phyloP scores from a whole-genome alignment of 306 rosid species.

The Quercus cerris region DNA sequence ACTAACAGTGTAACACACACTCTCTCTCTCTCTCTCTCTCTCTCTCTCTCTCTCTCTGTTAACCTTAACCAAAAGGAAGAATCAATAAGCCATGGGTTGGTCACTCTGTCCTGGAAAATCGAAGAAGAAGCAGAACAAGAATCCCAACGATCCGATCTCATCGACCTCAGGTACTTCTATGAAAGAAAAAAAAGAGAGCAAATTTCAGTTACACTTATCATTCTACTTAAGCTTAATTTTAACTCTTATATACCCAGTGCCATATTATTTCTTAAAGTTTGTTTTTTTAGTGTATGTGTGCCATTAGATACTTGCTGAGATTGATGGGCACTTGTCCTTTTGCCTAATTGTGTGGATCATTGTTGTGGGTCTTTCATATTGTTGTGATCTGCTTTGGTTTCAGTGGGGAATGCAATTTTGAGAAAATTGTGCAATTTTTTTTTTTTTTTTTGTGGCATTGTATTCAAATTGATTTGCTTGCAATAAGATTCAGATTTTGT shows the following conservation, averaged over 20 bases:
- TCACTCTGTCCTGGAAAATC: constrained; percentile 41
- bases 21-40: constrained; percentile 11
- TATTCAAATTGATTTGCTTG: background rate
- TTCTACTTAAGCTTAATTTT: background rate
- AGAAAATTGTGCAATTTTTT: background rate
- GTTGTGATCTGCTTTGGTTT: constrained; percentile 10
- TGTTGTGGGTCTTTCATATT: constrained; percentile 11
- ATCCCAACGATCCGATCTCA: constrained; percentile 45
- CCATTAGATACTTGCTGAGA: background rate
- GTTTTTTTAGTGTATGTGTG: background rate
- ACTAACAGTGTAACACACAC: background rate
- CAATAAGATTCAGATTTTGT: background rate
- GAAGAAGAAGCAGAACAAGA: constrained; percentile 30
- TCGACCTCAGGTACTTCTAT: constrained; percentile 43
- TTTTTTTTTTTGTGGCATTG: background rate
- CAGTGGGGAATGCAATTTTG: background rate
- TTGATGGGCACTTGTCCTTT: constrained; percentile 2
- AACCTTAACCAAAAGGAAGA: constrained; percentile 15
- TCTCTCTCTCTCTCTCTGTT: constrained; percentile 10
- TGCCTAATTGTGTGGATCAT: constrained; percentile 1
- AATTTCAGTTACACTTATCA: background rate
- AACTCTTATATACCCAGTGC: background rate
- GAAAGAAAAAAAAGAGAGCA: background rate
- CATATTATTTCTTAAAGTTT: background rate
- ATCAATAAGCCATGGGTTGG: constrained; percentile 38